These are phyloP conservation scores for Tulasnella sp. DNA, from an alignment of 768 basidiomycete genomes.

Conservation along the genomic window DNA sequence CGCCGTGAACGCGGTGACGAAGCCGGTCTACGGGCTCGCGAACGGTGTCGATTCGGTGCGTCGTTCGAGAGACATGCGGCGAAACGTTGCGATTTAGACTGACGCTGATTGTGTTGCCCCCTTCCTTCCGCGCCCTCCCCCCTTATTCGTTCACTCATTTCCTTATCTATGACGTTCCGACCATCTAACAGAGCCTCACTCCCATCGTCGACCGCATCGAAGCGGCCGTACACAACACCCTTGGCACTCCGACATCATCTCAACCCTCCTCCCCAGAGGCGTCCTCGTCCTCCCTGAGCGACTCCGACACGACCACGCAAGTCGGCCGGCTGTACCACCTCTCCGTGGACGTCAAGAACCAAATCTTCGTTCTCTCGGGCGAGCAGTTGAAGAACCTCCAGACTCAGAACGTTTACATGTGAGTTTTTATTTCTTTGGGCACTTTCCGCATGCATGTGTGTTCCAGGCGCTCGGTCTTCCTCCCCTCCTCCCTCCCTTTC, in stretches of 20 bases:
- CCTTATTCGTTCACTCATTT: not conserved
- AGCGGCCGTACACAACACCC: slow-evolving; percentile 33
- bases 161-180: not conserved
- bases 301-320: slow-evolving; percentile 45
- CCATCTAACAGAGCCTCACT: slow-evolving; percentile 34
- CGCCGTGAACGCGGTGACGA: slow-evolving; percentile 37
- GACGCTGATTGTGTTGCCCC: slow-evolving; percentile 18
- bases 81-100: not conserved
- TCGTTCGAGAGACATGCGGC: not conserved
- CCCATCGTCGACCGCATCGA: slow-evolving; percentile 67
- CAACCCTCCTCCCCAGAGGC: slow-evolving; percentile 7
- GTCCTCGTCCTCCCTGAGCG: not conserved
- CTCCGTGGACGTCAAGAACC: slow-evolving; percentile 50
- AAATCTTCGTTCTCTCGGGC: slow-evolving; percentile 51
- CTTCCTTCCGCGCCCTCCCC: slow-evolving; percentile 20
- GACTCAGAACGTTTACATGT: slow-evolving; percentile 54
- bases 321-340: slow-evolving; percentile 63
- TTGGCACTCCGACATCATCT: slow-evolving; percentile 17
- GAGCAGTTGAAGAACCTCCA: slow-evolving; percentile 64
- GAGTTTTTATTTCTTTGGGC: slow-evolving; percentile 28
- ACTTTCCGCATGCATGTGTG: slow-evolving; percentile 42
- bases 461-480: slow-evolving; percentile 5
- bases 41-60: slow-evolving; percentile 61
- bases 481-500: not conserved
- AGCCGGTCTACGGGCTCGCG: slow-evolving; percentile 49